Percentiles rank a stretch among this genome's conserved stretches.
Conservation (phyloP, 2,329 filamentous ascomycete genomes). For the Xylariaceae sp. region DNA sequence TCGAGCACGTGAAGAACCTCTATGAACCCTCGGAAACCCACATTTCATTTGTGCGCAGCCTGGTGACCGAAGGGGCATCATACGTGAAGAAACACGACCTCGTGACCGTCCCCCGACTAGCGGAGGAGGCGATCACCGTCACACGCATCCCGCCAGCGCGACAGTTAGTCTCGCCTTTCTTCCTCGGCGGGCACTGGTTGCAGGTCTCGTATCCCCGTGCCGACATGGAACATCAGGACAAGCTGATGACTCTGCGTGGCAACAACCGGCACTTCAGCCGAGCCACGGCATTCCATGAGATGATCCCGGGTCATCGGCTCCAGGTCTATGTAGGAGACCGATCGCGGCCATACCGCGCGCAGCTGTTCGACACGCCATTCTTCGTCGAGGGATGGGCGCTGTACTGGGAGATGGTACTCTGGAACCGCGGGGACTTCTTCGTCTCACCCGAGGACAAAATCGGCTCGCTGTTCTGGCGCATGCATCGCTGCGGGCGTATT, state of each 20-base stretch:
- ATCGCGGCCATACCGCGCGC: constrained; percentile 43
- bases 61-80: constrained; percentile 47
- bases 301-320: constrained; percentile 56
- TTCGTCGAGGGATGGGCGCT: constrained; percentile 59
- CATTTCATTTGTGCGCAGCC: constrained; percentile 46
- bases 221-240: constrained; percentile 50
- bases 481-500: constrained; percentile 58
- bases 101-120: constrained; percentile 51
- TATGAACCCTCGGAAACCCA: constrained; percentile 53
- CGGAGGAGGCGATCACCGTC: constrained; percentile 51
- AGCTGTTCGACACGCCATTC: constrained; percentile 53
- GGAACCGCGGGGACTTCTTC: constrained; percentile 50
- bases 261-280: constrained; percentile 56
- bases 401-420: constrained; percentile 59
- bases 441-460: constrained; percentile 48
- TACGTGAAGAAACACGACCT: constrained; percentile 53
- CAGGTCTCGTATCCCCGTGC: constrained; percentile 54
- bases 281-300: constrained; percentile 58
- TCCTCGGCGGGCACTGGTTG: constrained; percentile 52
- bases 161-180: constrained; percentile 57
- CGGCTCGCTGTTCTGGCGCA: constrained; percentile 58
- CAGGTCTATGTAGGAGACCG: constrained; percentile 48
- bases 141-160: constrained; percentile 52
- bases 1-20: constrained; percentile 53
- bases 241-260: constrained; percentile 56